phyloP scores from a whole-genome alignment of 1,139 yeast species.

The Protomyces pachydermus region DNA sequence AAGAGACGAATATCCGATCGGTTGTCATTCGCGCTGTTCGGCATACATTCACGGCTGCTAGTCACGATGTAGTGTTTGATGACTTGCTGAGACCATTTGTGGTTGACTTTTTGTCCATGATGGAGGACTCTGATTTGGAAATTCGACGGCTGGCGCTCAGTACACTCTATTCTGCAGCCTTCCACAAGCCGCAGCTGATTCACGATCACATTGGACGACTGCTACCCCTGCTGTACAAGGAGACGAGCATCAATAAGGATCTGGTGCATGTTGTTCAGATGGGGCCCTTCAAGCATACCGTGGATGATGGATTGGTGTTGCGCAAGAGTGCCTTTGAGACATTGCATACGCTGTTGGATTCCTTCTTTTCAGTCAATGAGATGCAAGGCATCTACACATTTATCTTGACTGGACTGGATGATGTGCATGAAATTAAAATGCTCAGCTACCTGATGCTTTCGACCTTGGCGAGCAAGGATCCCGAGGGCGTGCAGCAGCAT shows the following conservation, averaged over 20 bases:
- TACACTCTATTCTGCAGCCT: constrained; percentile 57
- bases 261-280: constrained; percentile 66
- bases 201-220: constrained; percentile 50
- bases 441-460: constrained; percentile 43
- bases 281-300: constrained; percentile 82
- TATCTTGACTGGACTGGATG: constrained; percentile 43
- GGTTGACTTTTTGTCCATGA: constrained; percentile 41
- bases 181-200: constrained; percentile 52
- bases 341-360: constrained; percentile 50
- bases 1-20: constrained; percentile 35
- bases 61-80: constrained; percentile 33
- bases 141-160: constrained; percentile 52
- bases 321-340: constrained; percentile 71
- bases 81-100: constrained; percentile 39
- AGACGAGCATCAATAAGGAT: constrained; percentile 52
- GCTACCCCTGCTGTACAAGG: constrained; percentile 51
- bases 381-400: constrained; percentile 37
- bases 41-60: constrained; percentile 35
- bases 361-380: constrained; percentile 33
- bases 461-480: constrained; percentile 38
- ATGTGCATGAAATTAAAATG: constrained; percentile 47
- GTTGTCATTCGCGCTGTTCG: constrained; percentile 42
- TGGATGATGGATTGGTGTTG: constrained; percentile 72
- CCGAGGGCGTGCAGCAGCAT: constrained; percentile 26
- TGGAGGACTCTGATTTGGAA: constrained; percentile 37